phyloP scores from a whole-genome alignment of 495 filamentous ascomycete species.

The Penicillium crystallinum region DNA sequence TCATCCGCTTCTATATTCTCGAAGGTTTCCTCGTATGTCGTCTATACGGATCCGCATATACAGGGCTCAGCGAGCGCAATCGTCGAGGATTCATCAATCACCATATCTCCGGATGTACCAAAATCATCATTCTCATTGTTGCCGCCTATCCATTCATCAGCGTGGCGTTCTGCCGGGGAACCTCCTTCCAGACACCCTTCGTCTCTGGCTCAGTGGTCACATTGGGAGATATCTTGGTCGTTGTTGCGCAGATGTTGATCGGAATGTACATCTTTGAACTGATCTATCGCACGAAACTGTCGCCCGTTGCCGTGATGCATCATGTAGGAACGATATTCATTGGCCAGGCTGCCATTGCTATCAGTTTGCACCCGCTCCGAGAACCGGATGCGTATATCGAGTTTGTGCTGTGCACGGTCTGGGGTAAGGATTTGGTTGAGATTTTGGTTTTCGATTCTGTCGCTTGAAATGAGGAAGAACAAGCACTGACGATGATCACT shows the following conservation, averaged over 20 bases:
- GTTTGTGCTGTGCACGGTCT: conserved; percentile 44
- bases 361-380: conserved; percentile 32
- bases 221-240: conserved; percentile 39
- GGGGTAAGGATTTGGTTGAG: conserved; percentile 30
- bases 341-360: conserved; percentile 42
- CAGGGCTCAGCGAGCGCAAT: conserved; percentile 29
- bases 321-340: conserved; percentile 45
- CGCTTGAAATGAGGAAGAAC: no score
- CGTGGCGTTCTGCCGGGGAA: conserved; percentile 30
- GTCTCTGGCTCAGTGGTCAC: conserved; percentile 27
- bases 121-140: conserved; percentile 37
- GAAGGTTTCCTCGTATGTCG: conserved; percentile 37
- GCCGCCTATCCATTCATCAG: conserved; percentile 43
- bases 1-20: conserved; percentile 39
- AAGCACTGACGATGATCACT: background rate
- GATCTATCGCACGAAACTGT: conserved; percentile 39
- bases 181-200: conserved; percentile 28
- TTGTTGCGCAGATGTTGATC: conserved; percentile 41
- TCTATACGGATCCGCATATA: conserved; percentile 35
- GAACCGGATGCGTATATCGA: conserved; percentile 45
- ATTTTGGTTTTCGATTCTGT: no score
- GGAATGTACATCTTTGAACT: conserved; percentile 48
- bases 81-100: conserved; percentile 48
- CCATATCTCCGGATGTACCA: conserved; percentile 44
- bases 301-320: conserved; percentile 39